Percentiles rank a stretch among this genome's conserved stretches.
phyloP scores from a whole-genome alignment of 2,329 filamentous ascomycete genomes.

The Penicillium sp. region DNA sequence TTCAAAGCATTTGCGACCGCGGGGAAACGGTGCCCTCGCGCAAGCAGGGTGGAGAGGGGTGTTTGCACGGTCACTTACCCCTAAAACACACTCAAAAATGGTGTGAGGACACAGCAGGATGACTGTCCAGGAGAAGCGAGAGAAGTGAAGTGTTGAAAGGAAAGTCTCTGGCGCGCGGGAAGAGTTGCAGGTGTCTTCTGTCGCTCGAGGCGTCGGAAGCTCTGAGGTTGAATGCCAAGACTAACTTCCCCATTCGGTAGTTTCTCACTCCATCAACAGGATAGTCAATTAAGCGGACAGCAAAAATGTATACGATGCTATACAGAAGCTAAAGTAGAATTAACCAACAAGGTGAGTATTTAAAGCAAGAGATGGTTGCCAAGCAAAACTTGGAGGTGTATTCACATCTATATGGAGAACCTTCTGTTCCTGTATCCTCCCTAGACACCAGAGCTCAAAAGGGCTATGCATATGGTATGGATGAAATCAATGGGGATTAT shows the following conservation, averaged over 20 bases:
- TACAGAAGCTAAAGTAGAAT: no score
- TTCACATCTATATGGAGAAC: slow-evolving; percentile 22
- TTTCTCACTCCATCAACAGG: slow-evolving; percentile 12
- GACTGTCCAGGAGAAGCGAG: background rate
- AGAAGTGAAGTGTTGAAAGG: slow-evolving; percentile 2
- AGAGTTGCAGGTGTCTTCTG: background rate
- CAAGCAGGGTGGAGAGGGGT: slow-evolving; percentile 15
- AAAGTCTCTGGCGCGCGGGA: background rate
- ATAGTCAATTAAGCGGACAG: background rate
- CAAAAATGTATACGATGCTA: background rate
- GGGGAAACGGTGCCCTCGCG: background rate
- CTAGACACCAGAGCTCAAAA: slow-evolving; percentile 14
- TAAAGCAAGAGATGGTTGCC: slow-evolving; percentile 6
- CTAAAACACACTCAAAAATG: background rate
- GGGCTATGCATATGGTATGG: slow-evolving; percentile 27
- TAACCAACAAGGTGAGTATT: background rate
- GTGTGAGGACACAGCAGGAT: background rate
- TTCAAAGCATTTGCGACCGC: slow-evolving; percentile 8
- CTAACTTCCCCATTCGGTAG: slow-evolving; percentile 23
- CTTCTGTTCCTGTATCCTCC: slow-evolving; percentile 19
- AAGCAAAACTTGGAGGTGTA: slow-evolving; percentile 14
- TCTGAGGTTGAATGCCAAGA: slow-evolving; percentile 29
- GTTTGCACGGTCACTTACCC: slow-evolving; percentile 22
- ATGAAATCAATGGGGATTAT: slow-evolving; percentile 23
- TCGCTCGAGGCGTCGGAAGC: slow-evolving; percentile 13